Base-by-base conservation (phyloP, 306 rosid species). In the Trichosanthes truncata region DNA sequence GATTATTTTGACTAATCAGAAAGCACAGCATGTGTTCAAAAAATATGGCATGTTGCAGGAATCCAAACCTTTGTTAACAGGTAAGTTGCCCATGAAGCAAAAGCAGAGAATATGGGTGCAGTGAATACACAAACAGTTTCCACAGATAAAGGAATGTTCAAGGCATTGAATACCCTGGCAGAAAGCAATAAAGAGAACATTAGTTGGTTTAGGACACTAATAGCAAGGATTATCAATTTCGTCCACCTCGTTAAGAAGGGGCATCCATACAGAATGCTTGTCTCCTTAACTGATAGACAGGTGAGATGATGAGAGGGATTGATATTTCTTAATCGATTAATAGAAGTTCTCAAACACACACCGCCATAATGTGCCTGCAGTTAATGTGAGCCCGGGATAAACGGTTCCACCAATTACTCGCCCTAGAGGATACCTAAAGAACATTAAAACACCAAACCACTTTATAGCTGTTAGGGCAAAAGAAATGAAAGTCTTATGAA, bases 341-440 rank as follows among this genome's bases (percentile, higher is more conserved):
- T 0, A 38, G 31, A 74, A 78, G 51, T 51, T 84, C 74, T 43
- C 52, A 62, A 83, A 82, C 60, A 82, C 96, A 45, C 87, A 95
- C 98, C 92, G 81, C 97, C 97, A 95, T 76, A 95, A 76, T 76
- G 93, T 85, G 79, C 98, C 98, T 45, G 98, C 98, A 14, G 97
- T 95, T 89, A 95, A 84, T 67, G 98, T 95, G 88, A 95, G 86
- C 77, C 98, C 98, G 5, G 98, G 98, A 86, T 90, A 95, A 86
- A 95, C 98, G 61, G 97, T 95, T 83, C 98, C 98, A 53, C 98
- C 98, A 76, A 95, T 92, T 79, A 95, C 98, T 77, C 98, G 97
- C 51, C 98, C 98, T 76, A 95, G 98, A 81, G 98, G 98, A 91
- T 95, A 95, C 99, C 99, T 94, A 79, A 63, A 80, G 87, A 79